Percentiles rank a stretch among this genome's conserved stretches.
Evolutionary conservation across 2,329 filamentous ascomycete genomes (phyloP).

Genomic region (Exophiala xenobiotica): DNA sequence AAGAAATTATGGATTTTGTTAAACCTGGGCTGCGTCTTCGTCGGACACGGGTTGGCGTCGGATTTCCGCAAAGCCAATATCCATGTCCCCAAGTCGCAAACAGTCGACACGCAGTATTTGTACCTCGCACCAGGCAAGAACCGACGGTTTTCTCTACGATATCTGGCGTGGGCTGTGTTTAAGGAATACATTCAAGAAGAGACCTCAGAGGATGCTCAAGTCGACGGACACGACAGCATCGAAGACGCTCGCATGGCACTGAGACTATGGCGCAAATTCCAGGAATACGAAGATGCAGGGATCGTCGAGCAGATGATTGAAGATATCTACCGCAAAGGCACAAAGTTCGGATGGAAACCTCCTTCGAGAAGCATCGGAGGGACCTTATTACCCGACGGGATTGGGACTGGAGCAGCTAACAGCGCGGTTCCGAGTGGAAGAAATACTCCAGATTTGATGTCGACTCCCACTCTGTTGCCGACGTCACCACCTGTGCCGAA

Average conservation of each 20-base stretch:
- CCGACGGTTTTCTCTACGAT: slow-evolving; percentile 86
- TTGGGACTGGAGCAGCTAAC: slow-evolving; percentile 24
- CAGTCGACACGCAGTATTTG: slow-evolving; percentile 90
- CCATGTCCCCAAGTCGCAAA: slow-evolving; percentile 82
- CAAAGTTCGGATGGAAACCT: slow-evolving; percentile 58
- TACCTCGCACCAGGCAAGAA: slow-evolving; percentile 80
- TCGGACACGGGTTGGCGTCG: slow-evolving; percentile 89
- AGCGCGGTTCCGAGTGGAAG: slow-evolving; percentile 30
- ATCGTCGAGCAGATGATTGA: slow-evolving; percentile 79
- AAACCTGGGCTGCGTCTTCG: slow-evolving; percentile 89
- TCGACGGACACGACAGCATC: slow-evolving; percentile 76
- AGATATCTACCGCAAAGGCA: slow-evolving; percentile 74
- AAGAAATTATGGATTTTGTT: slow-evolving; percentile 97
- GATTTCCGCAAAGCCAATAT: slow-evolving; percentile 99
- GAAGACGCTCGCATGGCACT: slow-evolving; percentile 91
- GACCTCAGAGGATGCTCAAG: slow-evolving; percentile 43
- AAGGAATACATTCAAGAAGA: slow-evolving; percentile 92
- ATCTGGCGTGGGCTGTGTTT: slow-evolving; percentile 85
- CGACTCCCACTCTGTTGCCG: slow-evolving; percentile 10
- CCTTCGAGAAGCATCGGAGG: slow-evolving; percentile 42
- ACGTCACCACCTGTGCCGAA: slow-evolving; percentile 18
- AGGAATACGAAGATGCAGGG: slow-evolving; percentile 83
- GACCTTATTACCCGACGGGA: slow-evolving; percentile 32
- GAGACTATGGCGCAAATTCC: slow-evolving; percentile 83
- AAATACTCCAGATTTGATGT: slow-evolving; percentile 32